Percentiles rank a stretch among this genome's conserved stretches.
Evolutionary conservation across 2,329 filamentous ascomycete species (phyloP).

Genomic region (Emergomyces pasteurianus): DNA sequence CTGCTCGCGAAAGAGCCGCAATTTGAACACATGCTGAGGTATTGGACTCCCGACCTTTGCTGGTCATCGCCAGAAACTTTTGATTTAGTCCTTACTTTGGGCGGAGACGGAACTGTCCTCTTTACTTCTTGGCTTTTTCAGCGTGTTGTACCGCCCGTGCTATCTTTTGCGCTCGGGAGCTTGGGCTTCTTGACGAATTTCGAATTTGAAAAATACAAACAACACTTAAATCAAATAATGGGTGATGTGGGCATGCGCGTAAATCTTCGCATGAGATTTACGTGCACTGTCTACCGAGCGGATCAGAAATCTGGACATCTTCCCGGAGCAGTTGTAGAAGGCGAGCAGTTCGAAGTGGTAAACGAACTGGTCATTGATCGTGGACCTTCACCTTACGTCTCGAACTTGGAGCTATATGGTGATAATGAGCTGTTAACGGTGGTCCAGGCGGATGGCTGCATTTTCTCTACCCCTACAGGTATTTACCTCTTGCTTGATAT

Average conservation of each 20-base stretch:
- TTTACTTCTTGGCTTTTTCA: conserved; percentile 98
- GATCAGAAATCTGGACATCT: conserved; percentile 35
- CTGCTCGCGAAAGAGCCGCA: conserved; percentile 62
- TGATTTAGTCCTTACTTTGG: conserved; percentile 83
- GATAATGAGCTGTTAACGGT: conserved; percentile 92
- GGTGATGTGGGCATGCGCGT: conserved; percentile 92
- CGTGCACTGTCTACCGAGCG: conserved; percentile 85
- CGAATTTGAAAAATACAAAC: conserved; percentile 80
- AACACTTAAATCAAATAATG: conserved; percentile 81
- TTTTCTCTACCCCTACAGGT: conserved; percentile 91
- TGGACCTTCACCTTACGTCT: conserved; percentile 91
- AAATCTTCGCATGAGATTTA: conserved; percentile 96
- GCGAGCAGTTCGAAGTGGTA: conserved; percentile 92
- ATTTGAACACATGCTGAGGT: conserved; percentile 74
- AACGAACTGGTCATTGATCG: conserved; percentile 98
- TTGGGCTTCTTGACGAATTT: conserved; percentile 95
- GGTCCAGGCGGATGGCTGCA: conserved; percentile 92
- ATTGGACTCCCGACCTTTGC: conserved; percentile 94
- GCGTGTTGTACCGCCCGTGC: conserved; percentile 79
- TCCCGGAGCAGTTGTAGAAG: conserved; percentile 61
- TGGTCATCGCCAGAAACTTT: conserved; percentile 91
- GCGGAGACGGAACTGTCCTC: conserved; percentile 91
- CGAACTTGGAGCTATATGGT: conserved; percentile 89
- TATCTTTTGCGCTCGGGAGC: conserved; percentile 85
- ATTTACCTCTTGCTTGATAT: conserved; percentile 11